Conservation (phyloP, 345 rosid species). For the Aquilaria yunnanensis region DNA sequence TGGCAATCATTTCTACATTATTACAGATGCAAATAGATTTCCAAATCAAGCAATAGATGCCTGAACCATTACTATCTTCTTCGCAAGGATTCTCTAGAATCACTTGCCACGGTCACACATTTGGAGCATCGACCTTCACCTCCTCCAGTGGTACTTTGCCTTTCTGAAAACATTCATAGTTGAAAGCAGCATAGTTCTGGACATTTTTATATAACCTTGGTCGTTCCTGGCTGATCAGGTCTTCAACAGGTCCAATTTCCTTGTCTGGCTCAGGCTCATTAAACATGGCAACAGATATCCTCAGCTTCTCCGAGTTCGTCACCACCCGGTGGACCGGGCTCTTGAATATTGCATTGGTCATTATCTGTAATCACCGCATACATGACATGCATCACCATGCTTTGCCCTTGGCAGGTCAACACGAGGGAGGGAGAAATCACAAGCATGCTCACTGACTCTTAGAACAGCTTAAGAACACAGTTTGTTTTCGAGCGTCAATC, state of each 20-base stretch:
- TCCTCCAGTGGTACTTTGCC: constrained; percentile 37
- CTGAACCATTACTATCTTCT: too few relatives aligned
- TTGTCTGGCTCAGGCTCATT: constrained; percentile 33
- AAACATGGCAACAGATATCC: constrained; percentile 39
- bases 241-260: constrained; percentile 29
- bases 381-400: too few relatives aligned
- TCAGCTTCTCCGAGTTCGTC: constrained; percentile 33
- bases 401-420: too few relatives aligned
- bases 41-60: too few relatives aligned
- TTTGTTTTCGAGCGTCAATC: too few relatives aligned
- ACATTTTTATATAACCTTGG: constrained; percentile 37
- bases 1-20: too few relatives aligned
- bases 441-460: too few relatives aligned
- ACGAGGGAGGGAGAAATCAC: too few relatives aligned
- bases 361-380: constrained; percentile 26
- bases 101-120: too few relatives aligned
- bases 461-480: too few relatives aligned
- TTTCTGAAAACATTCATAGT: constrained; percentile 36
- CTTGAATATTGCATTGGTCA: constrained; percentile 54
- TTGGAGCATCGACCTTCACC: constrained; percentile 8
- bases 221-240: constrained; percentile 24
- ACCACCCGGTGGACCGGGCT: constrained; percentile 43
- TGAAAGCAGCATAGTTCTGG: constrained; percentile 34
- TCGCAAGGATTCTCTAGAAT: too few relatives aligned
- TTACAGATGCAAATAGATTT: too few relatives aligned